phyloP scores from a whole-genome alignment of 2,329 filamentous ascomycete species.

The Blastomyces emzantsi region DNA sequence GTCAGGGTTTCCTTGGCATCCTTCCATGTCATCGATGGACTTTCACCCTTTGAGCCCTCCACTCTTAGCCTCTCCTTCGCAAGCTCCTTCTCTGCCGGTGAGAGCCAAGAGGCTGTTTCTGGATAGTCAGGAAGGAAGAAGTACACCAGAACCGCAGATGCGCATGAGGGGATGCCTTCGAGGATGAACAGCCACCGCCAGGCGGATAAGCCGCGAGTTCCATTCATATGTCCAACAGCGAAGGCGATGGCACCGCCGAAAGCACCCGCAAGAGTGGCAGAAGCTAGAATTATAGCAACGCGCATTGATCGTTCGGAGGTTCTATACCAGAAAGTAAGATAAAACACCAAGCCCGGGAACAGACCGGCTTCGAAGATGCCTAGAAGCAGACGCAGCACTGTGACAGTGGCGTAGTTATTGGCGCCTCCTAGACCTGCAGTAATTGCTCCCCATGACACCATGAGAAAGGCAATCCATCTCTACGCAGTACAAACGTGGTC shows the following conservation, averaged over 20 bases:
- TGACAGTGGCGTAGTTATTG: conserved; percentile 36
- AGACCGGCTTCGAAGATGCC: conserved; percentile 44
- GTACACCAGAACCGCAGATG: conserved; percentile 35
- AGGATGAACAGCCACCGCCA: conserved; percentile 44
- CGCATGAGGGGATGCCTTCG: conserved; percentile 34
- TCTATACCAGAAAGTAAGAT: conserved; percentile 48
- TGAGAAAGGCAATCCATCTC: conserved; percentile 44
- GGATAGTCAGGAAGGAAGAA: conserved; percentile 44
- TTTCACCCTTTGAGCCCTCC: conserved; percentile 33
- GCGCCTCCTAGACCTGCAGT: conserved; percentile 42
- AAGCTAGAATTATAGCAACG: conserved; percentile 47
- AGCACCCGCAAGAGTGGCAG: conserved; percentile 45
- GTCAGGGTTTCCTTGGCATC: conserved; percentile 41
- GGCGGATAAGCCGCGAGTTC: conserved; percentile 28
- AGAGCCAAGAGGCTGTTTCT: conserved; percentile 41
- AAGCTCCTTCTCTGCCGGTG: conserved; percentile 35
- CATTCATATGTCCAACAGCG: conserved; percentile 37
- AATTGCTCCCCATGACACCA: conserved; percentile 42
- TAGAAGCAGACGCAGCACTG: conserved; percentile 41
- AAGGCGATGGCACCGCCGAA: conserved; percentile 50
- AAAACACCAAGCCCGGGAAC: conserved; percentile 43
- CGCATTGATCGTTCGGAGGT: conserved; percentile 49
- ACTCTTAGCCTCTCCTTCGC: conserved; percentile 34
- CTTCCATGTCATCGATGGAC: conserved; percentile 39
- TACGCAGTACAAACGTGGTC: conserved; percentile 10